Base-by-base conservation (phyloP, 2,329 filamentous ascomycete genomes). In the Penicillium frequentans region DNA sequence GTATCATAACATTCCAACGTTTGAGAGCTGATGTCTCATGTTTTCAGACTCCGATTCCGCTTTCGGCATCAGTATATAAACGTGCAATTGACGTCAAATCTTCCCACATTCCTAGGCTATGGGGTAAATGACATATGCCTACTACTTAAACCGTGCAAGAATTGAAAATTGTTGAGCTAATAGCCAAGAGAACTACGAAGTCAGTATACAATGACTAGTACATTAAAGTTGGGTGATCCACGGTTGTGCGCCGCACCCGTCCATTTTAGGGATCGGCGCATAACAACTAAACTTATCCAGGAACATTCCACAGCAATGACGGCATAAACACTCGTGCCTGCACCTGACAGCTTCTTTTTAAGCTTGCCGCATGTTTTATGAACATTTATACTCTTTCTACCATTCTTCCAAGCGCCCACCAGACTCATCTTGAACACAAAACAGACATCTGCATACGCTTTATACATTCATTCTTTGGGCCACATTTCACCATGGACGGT, bases 401-500 rank as follows among this genome's bases (percentile, higher is more conserved):
- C 8, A 10, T 16, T 16, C 14, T 16, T 26, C 13, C 13, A 14
- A 31, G 27, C 27, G 11, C 10, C 11, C 10, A 11, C 33, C 14
- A 37, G 16, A 19, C 11, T 10, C 35, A 19, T 39, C 8, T 19
- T 19, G 7, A 39, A 39, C 35, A 39, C n/a, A 19, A 39, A 16
- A 4, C 19, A 21, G 13, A 9, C n/a, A 23, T 10, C 26, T 5
- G n/a, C 26, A 31, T 47, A 11, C 31, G 5, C 31, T 16, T 11
- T 9, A 39, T 11, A 39, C 35, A 9, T 31, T 29, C 8, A 48
- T 19, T 39, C 9, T 1, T 19, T 39, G 6, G n/a, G 35, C 16
- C 2, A 9, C n/a, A 11, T 23, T 27, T 16, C 27, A 58, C 29
- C 9, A 68, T 64, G 62, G 45, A 59, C 26, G 59, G 56, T 31